Base-by-base conservation (phyloP, 352 stramenopile species). In the Pythium aphanidermatum region DNA sequence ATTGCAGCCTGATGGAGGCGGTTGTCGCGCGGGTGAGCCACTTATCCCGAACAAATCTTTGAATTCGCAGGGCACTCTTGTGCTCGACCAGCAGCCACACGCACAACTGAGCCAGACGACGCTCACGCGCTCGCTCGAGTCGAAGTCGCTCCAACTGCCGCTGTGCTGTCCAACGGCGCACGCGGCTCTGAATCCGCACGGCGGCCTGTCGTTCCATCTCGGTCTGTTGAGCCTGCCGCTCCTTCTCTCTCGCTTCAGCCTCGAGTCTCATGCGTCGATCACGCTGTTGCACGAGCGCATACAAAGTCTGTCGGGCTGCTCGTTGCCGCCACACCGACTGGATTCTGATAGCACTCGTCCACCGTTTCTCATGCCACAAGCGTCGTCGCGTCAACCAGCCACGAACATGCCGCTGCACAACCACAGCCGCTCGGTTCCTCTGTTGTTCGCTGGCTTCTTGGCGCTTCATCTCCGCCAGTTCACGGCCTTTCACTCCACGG, bases 361-460 rank as follows among this genome's bases (percentile, higher is more conserved):
- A 28, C 13, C 49, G 28, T 29, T 40, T 60, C n/a, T 36, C 20
- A 17, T 55, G 54, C 16, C 40, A 48, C 13, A 63, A 13, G 0
- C 51, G 42, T 12, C 46, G 46, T 0, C 68, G 35, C 11, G 55
- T 58, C 12, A 78, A 35, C 30, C 55, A 62, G 0, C 63, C 63
- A 24, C 68, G 69, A 16, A 66, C 24, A 20, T 64, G 20, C 6
- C 63, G 42, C 40, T 86, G 74, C 25, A 86, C 69, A 2, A 36
- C 25, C 20, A 69, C 42, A 2, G 63, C 70, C n/a, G 69, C 62
- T 17, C 52, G 30, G 14, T 48, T 54, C 21, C 53, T 42, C 2
- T 38, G 43, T 4, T 20, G 14, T 9, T 38, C n/a, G 5, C 46
- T 13, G n/a, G 63, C 52, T 20, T 52, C 4, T 7, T 14, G 3